Base-by-base conservation (phyloP, 805 yeast species). In the Hanseniaspora mollemarum region DNA sequence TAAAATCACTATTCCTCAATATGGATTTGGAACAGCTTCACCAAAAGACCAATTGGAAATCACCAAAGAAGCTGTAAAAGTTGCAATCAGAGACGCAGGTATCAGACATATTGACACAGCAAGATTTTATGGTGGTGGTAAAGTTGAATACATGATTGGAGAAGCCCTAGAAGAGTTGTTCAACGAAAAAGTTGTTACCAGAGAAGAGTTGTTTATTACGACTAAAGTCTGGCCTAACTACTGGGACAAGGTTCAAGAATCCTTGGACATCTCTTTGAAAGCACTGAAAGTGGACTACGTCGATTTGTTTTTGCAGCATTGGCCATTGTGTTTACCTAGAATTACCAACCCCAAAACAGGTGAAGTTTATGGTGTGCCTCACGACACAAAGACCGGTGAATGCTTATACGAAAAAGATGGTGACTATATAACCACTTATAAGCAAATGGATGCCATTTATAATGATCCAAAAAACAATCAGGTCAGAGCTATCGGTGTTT, bases 281-380 rank as follows among this genome's bases (percentile, higher is more conserved):
- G 75, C 75, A 54, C 69, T 85, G 54, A 78, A 78, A 0, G 59
- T 83, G 49, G 94, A 82, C 43, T 85, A 86, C 60, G 80, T 83
- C 43, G 95, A 86, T 61, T 68, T 86, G 56, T 75, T 77, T 59
- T 72, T 87, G 56, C 76, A 84, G 59, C 95, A 86, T 65, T 51
- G 53, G 53, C 53, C 50, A 31, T 35, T 44, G 19, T 44, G 50
- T 19, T 51, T 33, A 18, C 46, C 50, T 9, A 16, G 29, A 15
- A 24, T 50, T 15, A 16, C 15, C n/a, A 43, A 50, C 12, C 31
- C 39, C 13, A 31, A 43, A 19, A 50, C 49, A 8, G 53, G 53
- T 4, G 40, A 54, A 1, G 38, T 59, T 0, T 26, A 46, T 46
- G 49, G 44, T 22, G 35, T 19, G n/a, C 53, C 53, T 31, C 72